Evolutionary conservation across 306 rosid genomes (phyloP).

Genomic region (Cucurbita argyrosperma): DNA sequence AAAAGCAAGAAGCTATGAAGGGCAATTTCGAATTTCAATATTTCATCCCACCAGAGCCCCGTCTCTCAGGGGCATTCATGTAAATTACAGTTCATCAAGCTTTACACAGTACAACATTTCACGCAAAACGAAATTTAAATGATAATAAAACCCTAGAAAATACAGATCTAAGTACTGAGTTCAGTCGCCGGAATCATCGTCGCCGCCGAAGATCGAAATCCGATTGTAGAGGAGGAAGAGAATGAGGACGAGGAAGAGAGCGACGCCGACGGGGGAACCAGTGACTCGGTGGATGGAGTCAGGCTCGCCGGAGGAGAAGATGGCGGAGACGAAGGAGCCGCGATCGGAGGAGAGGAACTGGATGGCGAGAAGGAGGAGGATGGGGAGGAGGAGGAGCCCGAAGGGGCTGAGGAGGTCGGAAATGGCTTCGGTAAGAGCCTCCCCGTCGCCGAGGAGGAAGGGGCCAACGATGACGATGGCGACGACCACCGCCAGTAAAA

Average conservation of each 20-base stretch:
- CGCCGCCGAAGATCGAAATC: slow-evolving; percentile 64
- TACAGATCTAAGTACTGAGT: slow-evolving; percentile 13
- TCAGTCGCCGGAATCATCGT: slow-evolving; percentile 50
- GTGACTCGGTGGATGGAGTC: slow-evolving; percentile 61
- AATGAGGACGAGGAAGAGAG: slow-evolving; percentile 46
- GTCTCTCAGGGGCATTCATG: not conserved
- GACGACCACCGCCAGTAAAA: slow-evolving; percentile 54
- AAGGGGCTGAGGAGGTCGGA: slow-evolving; percentile 68
- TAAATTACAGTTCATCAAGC: not conserved
- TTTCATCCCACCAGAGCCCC: not conserved
- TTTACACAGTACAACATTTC: not conserved
- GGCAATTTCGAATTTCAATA: not conserved
- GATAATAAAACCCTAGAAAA: not conserved
- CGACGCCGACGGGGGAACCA: slow-evolving; percentile 88
- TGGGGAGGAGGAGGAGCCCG: slow-evolving; percentile 73
- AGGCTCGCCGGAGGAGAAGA: slow-evolving; percentile 78
- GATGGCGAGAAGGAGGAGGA: slow-evolving; percentile 63
- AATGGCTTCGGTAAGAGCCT: slow-evolving; percentile 55
- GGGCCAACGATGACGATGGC: slow-evolving; percentile 44
- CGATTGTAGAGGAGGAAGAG: slow-evolving; percentile 57
- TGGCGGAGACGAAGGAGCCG: slow-evolving; percentile 48
- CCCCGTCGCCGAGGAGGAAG: slow-evolving; percentile 54
- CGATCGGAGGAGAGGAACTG: slow-evolving; percentile 88
- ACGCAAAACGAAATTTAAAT: not conserved
- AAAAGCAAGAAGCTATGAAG: not conserved